These are phyloP conservation scores for Rachicladosporium sp. DNA, from an alignment of 2,329 filamentous ascomycete species.

Conservation along the genomic window DNA sequence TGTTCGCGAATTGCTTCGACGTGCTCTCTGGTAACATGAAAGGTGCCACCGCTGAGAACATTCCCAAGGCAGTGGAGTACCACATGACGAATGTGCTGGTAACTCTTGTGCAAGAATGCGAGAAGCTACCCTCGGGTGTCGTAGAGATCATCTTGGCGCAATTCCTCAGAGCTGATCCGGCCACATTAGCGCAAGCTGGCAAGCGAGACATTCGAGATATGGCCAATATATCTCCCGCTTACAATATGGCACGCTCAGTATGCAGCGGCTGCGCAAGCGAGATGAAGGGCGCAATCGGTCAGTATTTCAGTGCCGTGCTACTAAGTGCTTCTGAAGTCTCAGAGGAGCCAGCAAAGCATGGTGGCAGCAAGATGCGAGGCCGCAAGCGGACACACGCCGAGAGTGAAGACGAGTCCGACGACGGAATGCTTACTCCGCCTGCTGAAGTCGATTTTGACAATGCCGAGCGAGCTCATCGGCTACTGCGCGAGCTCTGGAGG, in stretches of 20 bases:
- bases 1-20: slow-evolving; percentile 88
- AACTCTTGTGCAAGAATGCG: slow-evolving; percentile 75
- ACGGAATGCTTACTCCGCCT: slow-evolving; percentile 34
- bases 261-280: slow-evolving; percentile 83
- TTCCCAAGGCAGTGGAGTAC: slow-evolving; percentile 87
- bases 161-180: slow-evolving; percentile 77
- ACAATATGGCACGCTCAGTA: slow-evolving; percentile 90
- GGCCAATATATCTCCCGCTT: slow-evolving; percentile 85
- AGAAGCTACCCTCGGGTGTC: slow-evolving; percentile 64
- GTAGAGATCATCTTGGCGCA: slow-evolving; percentile 92
- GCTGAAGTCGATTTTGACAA: slow-evolving; percentile 79
- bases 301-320: slow-evolving; percentile 95
- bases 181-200: slow-evolving; percentile 28
- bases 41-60: slow-evolving; percentile 61
- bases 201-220: slow-evolving; percentile 33
- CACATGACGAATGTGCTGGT: slow-evolving; percentile 79
- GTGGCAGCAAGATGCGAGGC: slow-evolving; percentile 45
- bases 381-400: slow-evolving; percentile 28
- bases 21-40: slow-evolving; percentile 71
- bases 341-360: slow-evolving; percentile 9
- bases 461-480: slow-evolving; percentile 73
- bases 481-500: slow-evolving; percentile 88
- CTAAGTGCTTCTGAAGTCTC: slow-evolving; percentile 55
- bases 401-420: slow-evolving; percentile 30
- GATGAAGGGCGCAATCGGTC: slow-evolving; percentile 87